Evolutionary conservation across 345 rosid species (phyloP).

Genomic region (Hevea brasiliensis): DNA sequence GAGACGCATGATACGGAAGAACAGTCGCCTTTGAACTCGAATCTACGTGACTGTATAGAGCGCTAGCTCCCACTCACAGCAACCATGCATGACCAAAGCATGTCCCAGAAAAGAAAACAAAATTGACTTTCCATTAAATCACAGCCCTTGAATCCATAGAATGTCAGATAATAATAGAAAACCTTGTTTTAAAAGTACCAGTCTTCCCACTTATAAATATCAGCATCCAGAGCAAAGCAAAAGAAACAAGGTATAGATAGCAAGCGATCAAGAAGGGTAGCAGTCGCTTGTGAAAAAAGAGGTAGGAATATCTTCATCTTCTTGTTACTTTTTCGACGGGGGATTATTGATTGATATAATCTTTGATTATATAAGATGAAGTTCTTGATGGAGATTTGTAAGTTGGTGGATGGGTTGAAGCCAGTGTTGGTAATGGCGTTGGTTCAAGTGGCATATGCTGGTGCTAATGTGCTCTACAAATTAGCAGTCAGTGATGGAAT

Average conservation of each 20-base stretch:
- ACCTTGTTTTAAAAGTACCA: neutral
- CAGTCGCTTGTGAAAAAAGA: too few relatives aligned
- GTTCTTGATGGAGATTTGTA: neutral
- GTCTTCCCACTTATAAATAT: neutral
- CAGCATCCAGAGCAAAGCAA: neutral
- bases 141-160: neutral
- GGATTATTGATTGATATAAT: neutral
- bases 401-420: neutral
- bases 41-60: too few relatives aligned
- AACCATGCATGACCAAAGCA: neutral
- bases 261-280: too few relatives aligned
- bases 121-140: neutral
- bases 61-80: neutral
- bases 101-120: too few relatives aligned
- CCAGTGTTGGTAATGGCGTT: constrained; percentile 10
- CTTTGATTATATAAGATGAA: neutral
- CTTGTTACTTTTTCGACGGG: too few relatives aligned
- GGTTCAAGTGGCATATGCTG: constrained; percentile 12
- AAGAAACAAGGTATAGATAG: too few relatives aligned
- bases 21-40: neutral
- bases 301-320: too few relatives aligned
- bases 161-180: neutral
- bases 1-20: neutral
- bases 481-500: constrained; percentile 20
- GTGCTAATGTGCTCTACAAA: neutral